These are phyloP conservation scores for Coniferiporia sulphurascens DNA, from an alignment of 1,284 basidiomycete species.

Conservation along the genomic window DNA sequence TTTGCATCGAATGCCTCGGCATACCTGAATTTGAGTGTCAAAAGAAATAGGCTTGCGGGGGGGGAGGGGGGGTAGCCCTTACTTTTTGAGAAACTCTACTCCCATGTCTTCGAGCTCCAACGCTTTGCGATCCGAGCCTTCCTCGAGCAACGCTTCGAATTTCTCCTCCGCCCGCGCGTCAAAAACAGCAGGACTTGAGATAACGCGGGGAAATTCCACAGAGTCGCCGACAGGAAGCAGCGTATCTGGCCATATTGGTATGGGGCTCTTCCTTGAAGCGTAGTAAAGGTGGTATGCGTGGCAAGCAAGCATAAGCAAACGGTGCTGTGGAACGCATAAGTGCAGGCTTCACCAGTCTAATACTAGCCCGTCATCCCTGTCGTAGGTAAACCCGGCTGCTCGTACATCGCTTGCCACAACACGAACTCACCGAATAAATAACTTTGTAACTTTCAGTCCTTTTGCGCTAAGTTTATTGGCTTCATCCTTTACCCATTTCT, in stretches of 20 bases:
- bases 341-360: constrained; percentile 17
- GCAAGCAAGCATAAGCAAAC: background rate
- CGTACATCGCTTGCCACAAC: background rate
- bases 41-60: background rate
- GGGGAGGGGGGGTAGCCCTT: too few species aligned
- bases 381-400: background rate
- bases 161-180: background rate
- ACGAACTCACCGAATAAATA: constrained; percentile 8
- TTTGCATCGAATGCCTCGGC: constrained; percentile 12
- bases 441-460: constrained; percentile 6
- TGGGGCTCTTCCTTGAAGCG: constrained; percentile 7
- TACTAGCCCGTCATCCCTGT: constrained; percentile 15
- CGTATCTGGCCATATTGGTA: constrained; percentile 16
- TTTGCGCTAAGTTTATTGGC: background rate
- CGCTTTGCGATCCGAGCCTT: constrained; percentile 3
- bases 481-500: constrained; percentile 6
- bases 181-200: background rate
- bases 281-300: background rate
- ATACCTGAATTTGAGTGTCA: constrained; percentile 2
- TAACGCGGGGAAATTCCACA: background rate
- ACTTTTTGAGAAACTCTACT: constrained; percentile 14
- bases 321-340: background rate
- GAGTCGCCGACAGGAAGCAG: constrained; percentile 1
- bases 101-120: constrained; percentile 14
- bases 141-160: background rate